Evolutionary conservation across 176 grass and related monocot genomes (phyloP).

Genomic region (Paspalum vaginatum): DNA sequence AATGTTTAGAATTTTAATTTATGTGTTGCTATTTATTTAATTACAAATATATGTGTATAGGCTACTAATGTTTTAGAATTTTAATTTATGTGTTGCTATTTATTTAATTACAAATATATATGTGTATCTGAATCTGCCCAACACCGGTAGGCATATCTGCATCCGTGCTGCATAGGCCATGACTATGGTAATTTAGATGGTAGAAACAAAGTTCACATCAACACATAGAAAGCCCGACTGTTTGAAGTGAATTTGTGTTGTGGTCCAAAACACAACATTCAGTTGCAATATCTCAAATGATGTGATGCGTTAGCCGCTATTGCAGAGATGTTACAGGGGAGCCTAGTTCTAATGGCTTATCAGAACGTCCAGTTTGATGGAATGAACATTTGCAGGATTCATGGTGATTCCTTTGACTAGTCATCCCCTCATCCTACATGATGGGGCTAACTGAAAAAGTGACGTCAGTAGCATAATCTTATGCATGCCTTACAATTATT

Average conservation of each 20-base stretch:
- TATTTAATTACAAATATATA: too few relatives aligned
- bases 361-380: constrained; percentile 32
- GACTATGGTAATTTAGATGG: background rate
- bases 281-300: constrained; percentile 18
- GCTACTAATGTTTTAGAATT: too few relatives aligned
- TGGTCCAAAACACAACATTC: background rate
- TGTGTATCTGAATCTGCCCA: too few relatives aligned
- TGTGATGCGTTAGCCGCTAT: background rate
- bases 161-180: background rate
- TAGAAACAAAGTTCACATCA: background rate
- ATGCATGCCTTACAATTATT: background rate
- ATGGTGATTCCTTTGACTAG: background rate
- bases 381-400: constrained; percentile 31
- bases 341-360: constrained; percentile 19
- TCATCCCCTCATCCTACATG: background rate
- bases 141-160: too few relatives aligned
- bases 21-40: too few relatives aligned
- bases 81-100: too few relatives aligned
- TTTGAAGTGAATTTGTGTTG: constrained; percentile 1
- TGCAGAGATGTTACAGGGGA: background rate
- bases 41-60: too few relatives aligned
- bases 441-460: constrained; percentile 12
- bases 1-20: too few relatives aligned
- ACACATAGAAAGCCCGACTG: background rate
- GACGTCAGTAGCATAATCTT: constrained; percentile 21